These are phyloP conservation scores for Pythium rishiriense DNA, from an alignment of 352 stramenopile genomes.

Conservation along the genomic window DNA sequence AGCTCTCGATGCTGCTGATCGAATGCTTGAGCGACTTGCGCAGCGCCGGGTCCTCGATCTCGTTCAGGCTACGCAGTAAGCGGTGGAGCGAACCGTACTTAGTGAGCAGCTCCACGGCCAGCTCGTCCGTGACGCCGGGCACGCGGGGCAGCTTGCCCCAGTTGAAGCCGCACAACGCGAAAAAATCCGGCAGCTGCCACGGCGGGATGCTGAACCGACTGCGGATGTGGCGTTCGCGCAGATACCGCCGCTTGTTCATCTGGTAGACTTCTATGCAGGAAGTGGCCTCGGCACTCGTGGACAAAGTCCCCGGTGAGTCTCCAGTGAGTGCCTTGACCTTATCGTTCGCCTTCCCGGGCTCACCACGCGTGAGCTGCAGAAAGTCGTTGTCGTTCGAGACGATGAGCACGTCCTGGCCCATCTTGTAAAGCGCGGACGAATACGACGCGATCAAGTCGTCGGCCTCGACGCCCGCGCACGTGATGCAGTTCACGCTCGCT, in stretches of 20 bases:
- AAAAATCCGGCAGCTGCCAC: conserved; percentile 53
- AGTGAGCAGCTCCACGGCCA: conserved; percentile 62
- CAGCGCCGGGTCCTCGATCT: conserved; percentile 48
- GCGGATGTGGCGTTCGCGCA: conserved; percentile 60
- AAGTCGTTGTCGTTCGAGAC: conserved; percentile 44
- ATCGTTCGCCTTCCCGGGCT: conserved; percentile 3
- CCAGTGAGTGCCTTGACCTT: not conserved
- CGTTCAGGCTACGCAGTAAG: conserved; percentile 66
- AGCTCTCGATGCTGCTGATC: conserved; percentile 78
- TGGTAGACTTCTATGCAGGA: conserved; percentile 69
- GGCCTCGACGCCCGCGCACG: conserved; percentile 31
- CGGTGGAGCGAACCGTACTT: conserved; percentile 56
- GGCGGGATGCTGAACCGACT: conserved; percentile 50
- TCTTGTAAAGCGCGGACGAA: conserved; percentile 14
- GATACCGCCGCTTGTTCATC: conserved; percentile 66
- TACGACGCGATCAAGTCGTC: conserved; percentile 44
- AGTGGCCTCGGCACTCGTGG: not conserved
- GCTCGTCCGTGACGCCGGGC: conserved; percentile 50
- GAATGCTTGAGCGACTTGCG: conserved; percentile 65
- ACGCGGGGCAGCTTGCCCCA: conserved; percentile 72
- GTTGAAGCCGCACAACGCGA: conserved; percentile 63
- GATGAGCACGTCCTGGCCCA: conserved; percentile 33
- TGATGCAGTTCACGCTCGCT: conserved; percentile 30
- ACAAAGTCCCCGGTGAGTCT: not conserved
- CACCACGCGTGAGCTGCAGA: conserved; percentile 30